A percentile compares a stretch with the other conserved stretches of the same genome.
Conservation (phyloP, 495 filamentous ascomycete genomes). For the Aspergillus indologenus region DNA sequence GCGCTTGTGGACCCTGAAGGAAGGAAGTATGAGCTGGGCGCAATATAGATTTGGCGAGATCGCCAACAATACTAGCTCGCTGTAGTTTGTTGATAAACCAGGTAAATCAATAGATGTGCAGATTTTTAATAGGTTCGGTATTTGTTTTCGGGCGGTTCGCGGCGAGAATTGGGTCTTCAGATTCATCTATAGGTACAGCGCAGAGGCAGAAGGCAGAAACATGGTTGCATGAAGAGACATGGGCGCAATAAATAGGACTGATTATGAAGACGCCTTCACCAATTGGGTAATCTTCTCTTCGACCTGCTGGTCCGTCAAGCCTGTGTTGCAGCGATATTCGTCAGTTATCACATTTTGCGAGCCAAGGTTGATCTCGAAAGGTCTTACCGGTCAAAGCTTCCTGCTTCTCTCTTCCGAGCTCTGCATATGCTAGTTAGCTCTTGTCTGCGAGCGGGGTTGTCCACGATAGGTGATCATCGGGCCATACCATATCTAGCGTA, state of each 20-base stretch:
- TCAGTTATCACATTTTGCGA: background rate
- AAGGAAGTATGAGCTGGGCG: conserved; percentile 70
- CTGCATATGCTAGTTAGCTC: conserved; percentile 42
- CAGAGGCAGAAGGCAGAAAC: conserved; percentile 21
- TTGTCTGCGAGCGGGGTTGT: background rate
- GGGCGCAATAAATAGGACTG: conserved; percentile 11
- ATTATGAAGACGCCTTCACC: conserved; percentile 60
- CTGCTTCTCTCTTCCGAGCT: conserved; percentile 84
- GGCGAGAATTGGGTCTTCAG: conserved; percentile 19
- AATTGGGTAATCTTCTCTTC: conserved; percentile 81
- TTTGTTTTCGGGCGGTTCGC: conserved; percentile 5
- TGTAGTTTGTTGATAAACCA: conserved; percentile 12
- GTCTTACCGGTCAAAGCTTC: conserved; percentile 70
- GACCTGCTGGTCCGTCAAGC: conserved; percentile 86
- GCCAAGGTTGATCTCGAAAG: conserved; percentile 7
- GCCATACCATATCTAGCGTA: conserved; percentile 88
- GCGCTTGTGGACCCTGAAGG: conserved; percentile 62
- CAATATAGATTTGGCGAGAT: conserved; percentile 73
- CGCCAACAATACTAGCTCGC: conserved; percentile 27
- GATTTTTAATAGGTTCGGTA: conserved; percentile 12
- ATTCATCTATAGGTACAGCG: conserved; percentile 48
- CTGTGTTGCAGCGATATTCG: conserved; percentile 38
- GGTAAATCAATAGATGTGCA: too few species aligned
- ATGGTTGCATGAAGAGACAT: conserved; percentile 29
- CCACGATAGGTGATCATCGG: background rate